These are phyloP conservation scores for Suillus spraguei DNA, from an alignment of 768 basidiomycete species.

Conservation along the genomic window DNA sequence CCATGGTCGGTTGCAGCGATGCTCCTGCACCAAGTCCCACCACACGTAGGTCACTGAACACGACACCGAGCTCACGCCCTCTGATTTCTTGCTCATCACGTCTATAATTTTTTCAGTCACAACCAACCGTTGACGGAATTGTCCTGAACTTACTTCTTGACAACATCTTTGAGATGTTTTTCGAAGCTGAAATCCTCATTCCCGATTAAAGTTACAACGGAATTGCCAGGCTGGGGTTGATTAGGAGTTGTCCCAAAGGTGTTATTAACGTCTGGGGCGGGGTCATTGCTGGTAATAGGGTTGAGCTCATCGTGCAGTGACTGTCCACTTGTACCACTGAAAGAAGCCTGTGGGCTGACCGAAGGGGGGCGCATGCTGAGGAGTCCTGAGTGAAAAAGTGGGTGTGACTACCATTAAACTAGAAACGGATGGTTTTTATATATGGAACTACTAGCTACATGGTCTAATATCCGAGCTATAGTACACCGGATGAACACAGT, in stretches of 20 bases:
- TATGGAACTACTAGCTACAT: too few relatives aligned
- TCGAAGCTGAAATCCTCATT: slow-evolving; percentile 15
- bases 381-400: too few relatives aligned
- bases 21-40: slow-evolving; percentile 47
- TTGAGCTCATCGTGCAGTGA: not conserved
- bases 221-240: not conserved
- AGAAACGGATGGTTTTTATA: not conserved
- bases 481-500: not conserved
- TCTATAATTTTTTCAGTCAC: slow-evolving; percentile 23
- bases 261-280: too few relatives aligned
- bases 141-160: slow-evolving; percentile 16
- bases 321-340: not conserved
- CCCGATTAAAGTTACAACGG: not conserved
- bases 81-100: slow-evolving; percentile 34
- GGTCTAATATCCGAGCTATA: not conserved
- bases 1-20: slow-evolving; percentile 52
- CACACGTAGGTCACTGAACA: slow-evolving; percentile 54
- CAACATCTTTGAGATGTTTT: slow-evolving; percentile 18
- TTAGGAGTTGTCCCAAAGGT: not conserved
- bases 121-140: not conserved
- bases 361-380: too few relatives aligned
- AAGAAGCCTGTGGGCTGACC: too few relatives aligned
- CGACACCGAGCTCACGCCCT: slow-evolving; percentile 48
- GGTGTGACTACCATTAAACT: not conserved
- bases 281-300: too few relatives aligned